phyloP scores from a whole-genome alignment of 805 yeast genomes.

The Candida ficus region DNA sequence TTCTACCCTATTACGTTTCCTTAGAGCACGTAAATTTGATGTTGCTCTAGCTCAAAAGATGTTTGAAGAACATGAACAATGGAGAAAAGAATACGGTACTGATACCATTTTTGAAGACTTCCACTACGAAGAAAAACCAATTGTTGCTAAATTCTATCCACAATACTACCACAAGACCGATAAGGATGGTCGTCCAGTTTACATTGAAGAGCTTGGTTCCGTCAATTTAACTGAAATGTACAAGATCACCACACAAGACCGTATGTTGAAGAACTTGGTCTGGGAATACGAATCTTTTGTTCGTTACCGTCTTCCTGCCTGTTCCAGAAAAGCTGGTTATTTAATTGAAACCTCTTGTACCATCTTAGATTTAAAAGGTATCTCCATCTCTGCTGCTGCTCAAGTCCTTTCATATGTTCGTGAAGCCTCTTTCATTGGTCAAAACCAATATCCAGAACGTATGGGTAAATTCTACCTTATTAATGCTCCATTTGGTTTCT shows the following conservation, averaged over 20 bases:
- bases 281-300: slow-evolving; percentile 97
- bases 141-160: slow-evolving; percentile 86
- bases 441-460: slow-evolving; percentile 97
- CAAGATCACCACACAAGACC: slow-evolving; percentile 89
- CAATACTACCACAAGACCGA: slow-evolving; percentile 97
- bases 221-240: slow-evolving; percentile 89
- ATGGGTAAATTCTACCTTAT: slow-evolving; percentile 97
- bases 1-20: slow-evolving; percentile 75
- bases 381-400: slow-evolving; percentile 76
- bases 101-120: slow-evolving; percentile 84
- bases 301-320: slow-evolving; percentile 83
- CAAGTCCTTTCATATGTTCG: slow-evolving; percentile 84
- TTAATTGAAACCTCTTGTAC: slow-evolving; percentile 96
- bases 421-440: slow-evolving; percentile 93
- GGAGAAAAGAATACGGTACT: slow-evolving; percentile 86
- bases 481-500: slow-evolving; percentile 96
- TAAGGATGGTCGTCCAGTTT: slow-evolving; percentile 94
- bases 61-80: slow-evolving; percentile 82
- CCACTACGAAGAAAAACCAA: slow-evolving; percentile 87
- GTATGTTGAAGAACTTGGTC: slow-evolving; percentile 92
- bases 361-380: slow-evolving; percentile 90
- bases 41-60: slow-evolving; percentile 70
- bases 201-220: slow-evolving; percentile 87
- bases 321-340: slow-evolving; percentile 74
- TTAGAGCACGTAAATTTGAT: slow-evolving; percentile 95